Percentiles rank a stretch among this genome's conserved stretches.
These are phyloP conservation scores for Syncephalastrum contaminatum DNA, from an alignment of 371 early-diverging fungal species.

Conservation along the genomic window DNA sequence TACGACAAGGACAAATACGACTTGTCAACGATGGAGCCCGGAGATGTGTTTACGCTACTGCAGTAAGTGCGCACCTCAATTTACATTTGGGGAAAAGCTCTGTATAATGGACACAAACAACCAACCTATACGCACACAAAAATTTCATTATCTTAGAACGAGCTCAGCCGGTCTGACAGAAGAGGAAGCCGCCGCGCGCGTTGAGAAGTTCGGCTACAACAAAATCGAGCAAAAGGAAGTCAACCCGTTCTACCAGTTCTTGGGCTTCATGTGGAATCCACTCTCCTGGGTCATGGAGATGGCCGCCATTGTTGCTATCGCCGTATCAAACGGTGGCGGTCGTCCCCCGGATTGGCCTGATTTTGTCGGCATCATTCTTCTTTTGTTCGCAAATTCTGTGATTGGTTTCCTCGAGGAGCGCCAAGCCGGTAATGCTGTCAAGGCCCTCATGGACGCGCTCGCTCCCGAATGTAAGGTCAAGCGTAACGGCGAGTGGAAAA, in stretches of 20 bases:
- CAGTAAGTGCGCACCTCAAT: slow-evolving; percentile 39
- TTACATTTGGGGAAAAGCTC: not conserved
- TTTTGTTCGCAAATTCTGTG: slow-evolving; percentile 80
- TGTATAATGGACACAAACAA: not conserved
- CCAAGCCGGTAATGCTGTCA: slow-evolving; percentile 76
- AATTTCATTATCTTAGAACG: slow-evolving; percentile 34
- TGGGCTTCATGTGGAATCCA: slow-evolving; percentile 86
- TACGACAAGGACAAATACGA: slow-evolving; percentile 83
- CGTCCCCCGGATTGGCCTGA: slow-evolving; percentile 80
- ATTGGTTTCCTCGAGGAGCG: slow-evolving; percentile 90
- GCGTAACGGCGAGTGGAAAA: slow-evolving; percentile 59
- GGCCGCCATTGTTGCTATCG: slow-evolving; percentile 74
- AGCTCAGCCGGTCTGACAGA: slow-evolving; percentile 60
- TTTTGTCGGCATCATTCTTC: slow-evolving; percentile 79
- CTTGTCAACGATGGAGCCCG: slow-evolving; percentile 77
- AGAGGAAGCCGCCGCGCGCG: slow-evolving; percentile 64
- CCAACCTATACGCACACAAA: not conserved
- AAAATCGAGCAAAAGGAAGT: slow-evolving; percentile 72
- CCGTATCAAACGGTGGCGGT: slow-evolving; percentile 67
- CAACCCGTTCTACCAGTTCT: slow-evolving; percentile 83
- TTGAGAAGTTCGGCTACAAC: slow-evolving; percentile 69
- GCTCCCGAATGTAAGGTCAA: slow-evolving; percentile 76
- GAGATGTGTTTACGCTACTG: slow-evolving; percentile 68
- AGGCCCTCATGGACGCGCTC: slow-evolving; percentile 76
- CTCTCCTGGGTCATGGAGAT: slow-evolving; percentile 83